Percentiles rank a stretch among this genome's conserved stretches.
Conservation (phyloP, 2,329 filamentous ascomycete genomes). For the Pseudocercospora crystallina region DNA sequence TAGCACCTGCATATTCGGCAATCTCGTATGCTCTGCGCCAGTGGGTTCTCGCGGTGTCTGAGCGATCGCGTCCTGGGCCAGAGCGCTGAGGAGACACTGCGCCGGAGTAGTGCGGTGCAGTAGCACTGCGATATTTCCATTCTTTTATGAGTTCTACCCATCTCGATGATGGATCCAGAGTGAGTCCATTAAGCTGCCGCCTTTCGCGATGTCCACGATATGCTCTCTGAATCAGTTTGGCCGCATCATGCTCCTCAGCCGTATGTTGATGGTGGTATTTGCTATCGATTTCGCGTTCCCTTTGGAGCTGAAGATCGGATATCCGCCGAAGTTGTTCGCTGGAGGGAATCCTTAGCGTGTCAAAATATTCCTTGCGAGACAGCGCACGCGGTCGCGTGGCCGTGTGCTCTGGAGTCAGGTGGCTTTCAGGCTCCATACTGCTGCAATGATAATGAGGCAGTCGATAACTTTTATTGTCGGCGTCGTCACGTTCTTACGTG, state of each 20-base stretch:
- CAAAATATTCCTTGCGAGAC: slow-evolving; percentile 29
- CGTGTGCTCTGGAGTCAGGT: neutral
- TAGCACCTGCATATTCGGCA: slow-evolving; percentile 68
- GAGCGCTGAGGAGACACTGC: neutral
- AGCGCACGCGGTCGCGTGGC: slow-evolving; percentile 10
- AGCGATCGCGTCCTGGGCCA: neutral
- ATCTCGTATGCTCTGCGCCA: slow-evolving; percentile 75
- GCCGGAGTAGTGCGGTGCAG: slow-evolving; percentile 19
- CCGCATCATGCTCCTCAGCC: slow-evolving; percentile 29
- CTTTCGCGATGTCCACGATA: slow-evolving; percentile 76
- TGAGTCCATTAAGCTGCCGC: slow-evolving; percentile 67
- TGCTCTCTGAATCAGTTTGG: slow-evolving; percentile 51
- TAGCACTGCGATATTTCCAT: slow-evolving; percentile 28
- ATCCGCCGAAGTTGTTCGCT: slow-evolving; percentile 24
- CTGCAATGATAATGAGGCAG: too few relatives aligned
- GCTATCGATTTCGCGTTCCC: slow-evolving; percentile 25
- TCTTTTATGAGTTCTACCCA: slow-evolving; percentile 63
- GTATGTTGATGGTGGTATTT: slow-evolving; percentile 27
- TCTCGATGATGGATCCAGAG: slow-evolving; percentile 65
- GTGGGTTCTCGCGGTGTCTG: slow-evolving; percentile 54
- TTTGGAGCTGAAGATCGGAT: slow-evolving; percentile 24
- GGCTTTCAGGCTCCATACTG: too few relatives aligned
- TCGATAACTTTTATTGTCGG: neutral
- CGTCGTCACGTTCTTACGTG: neutral
- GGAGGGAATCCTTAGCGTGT: slow-evolving; percentile 23